A percentile compares a stretch with the other conserved stretches of the same genome.
Evolutionary conservation across 441 rosid genomes (phyloP).

Genomic region (Sinapis alba): DNA sequence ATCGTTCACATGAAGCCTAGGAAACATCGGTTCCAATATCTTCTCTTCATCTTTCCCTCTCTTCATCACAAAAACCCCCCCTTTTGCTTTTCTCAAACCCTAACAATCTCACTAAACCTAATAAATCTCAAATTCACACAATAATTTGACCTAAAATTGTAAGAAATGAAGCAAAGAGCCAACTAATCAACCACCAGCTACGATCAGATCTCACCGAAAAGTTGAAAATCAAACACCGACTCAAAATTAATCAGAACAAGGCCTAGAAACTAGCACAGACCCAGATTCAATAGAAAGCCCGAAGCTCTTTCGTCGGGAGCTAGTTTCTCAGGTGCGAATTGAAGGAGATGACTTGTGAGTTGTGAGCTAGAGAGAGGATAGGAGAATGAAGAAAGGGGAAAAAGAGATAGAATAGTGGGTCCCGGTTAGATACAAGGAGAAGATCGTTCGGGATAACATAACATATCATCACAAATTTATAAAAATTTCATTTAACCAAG

Average conservation of each 20-base stretch:
- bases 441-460: slow-evolving; percentile 6
- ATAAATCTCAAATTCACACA: neutral
- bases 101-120: neutral
- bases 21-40: slow-evolving; percentile 78
- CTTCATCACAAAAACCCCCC: slow-evolving; percentile 48
- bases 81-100: slow-evolving; percentile 8
- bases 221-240: neutral
- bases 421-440: slow-evolving; percentile 13
- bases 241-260: neutral
- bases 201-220: slow-evolving; percentile 15
- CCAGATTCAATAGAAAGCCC: neutral
- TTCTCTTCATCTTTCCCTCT: slow-evolving; percentile 73
- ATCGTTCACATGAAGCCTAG: slow-evolving; percentile 89
- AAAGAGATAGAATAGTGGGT: slow-evolving; percentile 25
- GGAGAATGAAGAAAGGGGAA: neutral
- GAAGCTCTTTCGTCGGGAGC: neutral
- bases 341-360: slow-evolving; percentile 26
- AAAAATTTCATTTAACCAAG: neutral
- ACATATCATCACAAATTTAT: neutral
- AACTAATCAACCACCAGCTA: slow-evolving; percentile 9
- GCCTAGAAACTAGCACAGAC: slow-evolving; percentile 4
- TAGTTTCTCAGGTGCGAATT: neutral
- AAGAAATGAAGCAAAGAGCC: neutral
- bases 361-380: neutral
- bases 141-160: neutral